Evolutionary conservation across 768 basidiomycete genomes (phyloP).

Genomic region (Phaeotremella fagi): DNA sequence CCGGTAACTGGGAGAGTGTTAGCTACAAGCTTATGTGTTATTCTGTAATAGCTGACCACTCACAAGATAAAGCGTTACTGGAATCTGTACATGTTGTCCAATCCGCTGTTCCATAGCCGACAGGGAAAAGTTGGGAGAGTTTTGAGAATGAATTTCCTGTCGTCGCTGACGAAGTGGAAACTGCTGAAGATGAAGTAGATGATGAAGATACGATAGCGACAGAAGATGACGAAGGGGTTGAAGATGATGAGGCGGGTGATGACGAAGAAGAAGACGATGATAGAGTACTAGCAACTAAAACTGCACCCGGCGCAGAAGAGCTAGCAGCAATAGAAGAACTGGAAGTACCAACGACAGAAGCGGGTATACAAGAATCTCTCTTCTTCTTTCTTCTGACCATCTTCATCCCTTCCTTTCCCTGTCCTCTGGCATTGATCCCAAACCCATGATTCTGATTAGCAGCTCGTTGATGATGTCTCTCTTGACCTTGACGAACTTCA

Average conservation of each 20-base stretch:
- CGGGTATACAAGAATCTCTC: no score
- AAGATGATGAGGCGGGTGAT: neutral
- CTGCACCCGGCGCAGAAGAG: neutral
- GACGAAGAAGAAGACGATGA: neutral
- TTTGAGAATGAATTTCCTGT: neutral
- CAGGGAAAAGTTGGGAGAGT: constrained; percentile 3
- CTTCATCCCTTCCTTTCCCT: neutral
- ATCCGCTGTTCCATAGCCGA: constrained; percentile 1
- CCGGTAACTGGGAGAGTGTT: constrained; percentile 17
- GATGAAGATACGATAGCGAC: neutral
- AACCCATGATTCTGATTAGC: neutral
- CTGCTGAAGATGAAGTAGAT: neutral
- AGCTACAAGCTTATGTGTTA: neutral
- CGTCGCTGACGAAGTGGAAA: neutral
- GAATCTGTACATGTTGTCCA: constrained; percentile 12
- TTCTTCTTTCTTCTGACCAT: constrained; percentile 8
- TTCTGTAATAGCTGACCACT: neutral
- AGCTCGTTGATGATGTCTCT: neutral
- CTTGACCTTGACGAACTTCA: neutral
- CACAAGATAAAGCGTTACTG: constrained; percentile 6
- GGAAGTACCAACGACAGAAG: neutral
- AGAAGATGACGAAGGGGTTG: neutral
- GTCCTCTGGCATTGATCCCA: neutral
- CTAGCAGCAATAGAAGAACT: neutral
- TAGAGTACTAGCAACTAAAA: no score